These are phyloP conservation scores for Cyclanthera cordifolia DNA, from an alignment of 306 rosid genomes.

Conservation along the genomic window DNA sequence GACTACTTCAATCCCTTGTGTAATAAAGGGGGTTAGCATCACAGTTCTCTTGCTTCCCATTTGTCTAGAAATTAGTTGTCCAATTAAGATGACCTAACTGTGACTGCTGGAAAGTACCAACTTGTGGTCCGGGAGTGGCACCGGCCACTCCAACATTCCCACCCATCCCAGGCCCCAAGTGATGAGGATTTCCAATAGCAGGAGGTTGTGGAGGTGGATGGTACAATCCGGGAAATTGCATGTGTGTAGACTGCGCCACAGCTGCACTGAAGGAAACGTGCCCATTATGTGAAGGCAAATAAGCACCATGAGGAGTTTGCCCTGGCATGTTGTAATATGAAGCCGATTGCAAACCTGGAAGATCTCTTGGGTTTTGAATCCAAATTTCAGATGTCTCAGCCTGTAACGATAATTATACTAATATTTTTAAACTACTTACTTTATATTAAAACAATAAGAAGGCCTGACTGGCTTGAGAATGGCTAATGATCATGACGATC, in stretches of 20 bases:
- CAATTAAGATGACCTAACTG: conserved; percentile 83
- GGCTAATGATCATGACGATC: not conserved
- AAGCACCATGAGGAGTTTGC: conserved; percentile 76
- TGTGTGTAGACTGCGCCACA: conserved; percentile 89
- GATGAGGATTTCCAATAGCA: conserved; percentile 62
- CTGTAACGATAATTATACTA: conserved; percentile 27
- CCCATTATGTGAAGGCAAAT: conserved; percentile 70
- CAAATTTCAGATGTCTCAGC: conserved; percentile 95
- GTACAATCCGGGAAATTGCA: conserved; percentile 94
- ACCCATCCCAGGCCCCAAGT: conserved; percentile 72
- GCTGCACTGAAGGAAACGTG: conserved; percentile 76
- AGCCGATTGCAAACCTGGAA: conserved; percentile 67
- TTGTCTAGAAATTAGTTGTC: conserved; percentile 74
- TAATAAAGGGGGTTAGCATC: conserved; percentile 51
- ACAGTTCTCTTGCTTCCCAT: conserved; percentile 16
- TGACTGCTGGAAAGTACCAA: conserved; percentile 85
- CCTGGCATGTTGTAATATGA: conserved; percentile 80
- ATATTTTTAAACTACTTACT: not conserved
- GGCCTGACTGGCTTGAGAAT: not conserved
- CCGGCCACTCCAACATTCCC: conserved; percentile 78
- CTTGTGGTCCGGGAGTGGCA: conserved; percentile 85
- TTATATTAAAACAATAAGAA: not conserved
- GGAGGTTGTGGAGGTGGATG: conserved; percentile 71
- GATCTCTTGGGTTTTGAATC: conserved; percentile 91
- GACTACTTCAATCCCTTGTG: conserved; percentile 49